Percentiles rank a stretch among this genome's conserved stretches.
phyloP scores from a whole-genome alignment of 2,329 filamentous ascomycete genomes.

The Pseudopithomyces maydicus region DNA sequence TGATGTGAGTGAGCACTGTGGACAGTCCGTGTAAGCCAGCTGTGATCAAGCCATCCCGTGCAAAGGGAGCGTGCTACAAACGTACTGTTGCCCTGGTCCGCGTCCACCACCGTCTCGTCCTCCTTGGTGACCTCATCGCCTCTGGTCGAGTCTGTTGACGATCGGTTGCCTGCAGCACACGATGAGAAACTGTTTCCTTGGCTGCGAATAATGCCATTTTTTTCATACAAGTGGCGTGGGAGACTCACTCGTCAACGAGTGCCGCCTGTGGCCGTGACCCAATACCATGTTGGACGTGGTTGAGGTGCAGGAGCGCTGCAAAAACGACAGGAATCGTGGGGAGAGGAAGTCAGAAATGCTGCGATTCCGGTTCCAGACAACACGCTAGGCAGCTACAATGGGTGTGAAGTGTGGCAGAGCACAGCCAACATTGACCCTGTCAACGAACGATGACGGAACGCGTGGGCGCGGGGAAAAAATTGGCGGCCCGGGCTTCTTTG shows the following conservation, averaged over 20 bases:
- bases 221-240: neutral
- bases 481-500: constrained; percentile 7
- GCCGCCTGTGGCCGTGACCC: constrained; percentile 54
- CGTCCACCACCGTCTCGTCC: constrained; percentile 82
- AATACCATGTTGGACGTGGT: constrained; percentile 51
- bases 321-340: neutral
- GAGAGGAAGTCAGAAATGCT: neutral
- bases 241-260: constrained; percentile 46
- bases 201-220: neutral
- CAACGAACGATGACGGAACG: constrained; percentile 26
- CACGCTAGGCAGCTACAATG: constrained; percentile 2
- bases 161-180: constrained; percentile 42
- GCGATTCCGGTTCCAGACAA: constrained; percentile 1
- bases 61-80: constrained; percentile 5
- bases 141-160: constrained; percentile 48
- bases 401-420: constrained; percentile 10
- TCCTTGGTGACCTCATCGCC: constrained; percentile 50
- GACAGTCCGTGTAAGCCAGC: constrained; percentile 19
- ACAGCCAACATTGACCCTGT: constrained; percentile 9
- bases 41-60: neutral
- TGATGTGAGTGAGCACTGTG: constrained; percentile 92
- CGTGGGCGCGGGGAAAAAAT: constrained; percentile 20
- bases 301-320: neutral
- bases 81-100: constrained; percentile 92
- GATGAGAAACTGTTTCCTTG: constrained; percentile 23